Base-by-base conservation (phyloP, 176 grass and related monocot genomes). In the Triticum urartu region DNA sequence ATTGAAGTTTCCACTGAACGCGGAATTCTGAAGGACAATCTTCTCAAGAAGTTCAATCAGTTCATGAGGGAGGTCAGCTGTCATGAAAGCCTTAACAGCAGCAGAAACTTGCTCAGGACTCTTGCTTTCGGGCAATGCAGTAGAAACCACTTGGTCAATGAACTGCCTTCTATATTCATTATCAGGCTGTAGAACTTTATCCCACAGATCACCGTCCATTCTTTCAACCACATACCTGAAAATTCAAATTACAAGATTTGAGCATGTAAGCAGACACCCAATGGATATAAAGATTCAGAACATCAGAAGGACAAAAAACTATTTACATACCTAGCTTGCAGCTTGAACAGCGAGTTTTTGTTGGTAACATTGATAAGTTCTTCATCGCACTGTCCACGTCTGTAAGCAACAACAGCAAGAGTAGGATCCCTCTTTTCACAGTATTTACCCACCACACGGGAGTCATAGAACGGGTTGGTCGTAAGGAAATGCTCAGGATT, bases 21-120 rank as follows among this genome's bases (percentile, higher is more conserved):
- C 97, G 60, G 97, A 98, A 89, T 98, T 98, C 39, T 95, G 96
- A 72, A 98, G 93, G 45, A 98, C 96, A 77, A 98, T 98, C 86
- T 98, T 98, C 77, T 98, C 96, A 89, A 95, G 95, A 75, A 98
- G 93, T 87, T 98, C 95, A 38, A 98, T 98, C 21, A 98, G 81
- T 86, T 98, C 95, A 79, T 98, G 95, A 35, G 95, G 95, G 20
- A 98, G 93, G 81, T 98, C 95, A 87, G 95, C 93, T 33, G 95
- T 98, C 95, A 98, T 98, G 88, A 98, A 98, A 87, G 95, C 95
- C 86, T 98, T 98, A 77, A 98, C 96, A 38, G 96, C 96, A 75
- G 96, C 96, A 83, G 96, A 98, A 13, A 98, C 96, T 94, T 98
- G 96, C 74, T 98, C 96, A 48, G 96, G 96, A 78, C 93, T 98